phyloP scores from a whole-genome alignment of 495 filamentous ascomycete species.

The Aspergillus affinis region DNA sequence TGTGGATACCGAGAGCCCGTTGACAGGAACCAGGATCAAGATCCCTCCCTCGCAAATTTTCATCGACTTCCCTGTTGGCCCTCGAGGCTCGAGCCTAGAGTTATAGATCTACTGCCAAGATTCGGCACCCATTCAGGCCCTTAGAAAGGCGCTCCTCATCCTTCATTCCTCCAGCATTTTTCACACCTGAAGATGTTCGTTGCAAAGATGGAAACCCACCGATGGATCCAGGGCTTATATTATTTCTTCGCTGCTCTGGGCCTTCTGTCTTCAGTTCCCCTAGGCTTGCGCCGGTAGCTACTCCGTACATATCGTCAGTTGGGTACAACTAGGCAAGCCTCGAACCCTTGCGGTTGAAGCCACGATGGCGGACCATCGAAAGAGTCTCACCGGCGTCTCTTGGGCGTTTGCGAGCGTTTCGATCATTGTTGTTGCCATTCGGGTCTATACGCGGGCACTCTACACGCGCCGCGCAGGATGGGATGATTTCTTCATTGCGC shows the following conservation, averaged over 20 bases:
- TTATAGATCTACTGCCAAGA: too few species aligned
- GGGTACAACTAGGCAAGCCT: neutral
- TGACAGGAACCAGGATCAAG: neutral
- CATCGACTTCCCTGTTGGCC: too few species aligned
- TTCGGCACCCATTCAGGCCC: too few species aligned
- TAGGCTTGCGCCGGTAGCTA: too few species aligned
- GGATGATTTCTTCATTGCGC: constrained; percentile 17
- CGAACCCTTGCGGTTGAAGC: neutral
- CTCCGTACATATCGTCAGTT: neutral
- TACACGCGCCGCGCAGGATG: constrained; percentile 7
- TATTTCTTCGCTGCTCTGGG: too few species aligned
- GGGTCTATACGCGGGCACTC: constrained; percentile 9
- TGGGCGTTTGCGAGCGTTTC: constrained; percentile 9
- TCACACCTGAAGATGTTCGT: too few species aligned
- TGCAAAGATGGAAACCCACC: too few species aligned
- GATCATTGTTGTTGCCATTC: neutral
- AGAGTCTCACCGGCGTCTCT: constrained; percentile 9
- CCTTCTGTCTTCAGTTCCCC: too few species aligned
- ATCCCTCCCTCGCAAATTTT: neutral
- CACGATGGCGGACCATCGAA: constrained; percentile 1
- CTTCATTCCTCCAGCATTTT: too few species aligned
- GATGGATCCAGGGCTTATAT: too few species aligned
- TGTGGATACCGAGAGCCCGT: neutral
- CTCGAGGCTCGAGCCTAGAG: too few species aligned
- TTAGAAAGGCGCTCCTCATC: too few species aligned